Evolutionary conservation across 164 flowering plant genomes (phyloP), one percentile per base, ranked within the genome.

Genomic region (Annona cherimola): DNA sequence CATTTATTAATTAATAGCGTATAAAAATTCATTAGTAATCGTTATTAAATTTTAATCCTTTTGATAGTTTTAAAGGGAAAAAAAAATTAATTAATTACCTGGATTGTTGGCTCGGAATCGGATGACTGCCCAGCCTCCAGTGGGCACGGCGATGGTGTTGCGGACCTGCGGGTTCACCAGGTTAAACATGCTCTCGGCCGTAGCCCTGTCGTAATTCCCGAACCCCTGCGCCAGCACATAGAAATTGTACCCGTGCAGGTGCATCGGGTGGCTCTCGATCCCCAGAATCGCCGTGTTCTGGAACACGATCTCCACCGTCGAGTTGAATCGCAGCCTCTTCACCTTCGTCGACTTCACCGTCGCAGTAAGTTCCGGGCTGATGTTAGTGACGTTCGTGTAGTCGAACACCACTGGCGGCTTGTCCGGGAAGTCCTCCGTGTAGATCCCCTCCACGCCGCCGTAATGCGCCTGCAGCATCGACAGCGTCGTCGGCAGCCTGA

Each of bases 61-160:
- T 26, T 26, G 35, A 26, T 26, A 26, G 35, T 26, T 26, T 26
- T 26, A 26, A 26, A 26, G 35, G 1, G 1, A 26, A 26, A 26
- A 26, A 0, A 1, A 26, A 26, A 26, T 26, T 0, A 50, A 9
- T 50, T 50, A 9, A 11, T 50, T 55, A 88, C 90, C 92, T 69
- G 91, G 88, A 82, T 91, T 89, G 57, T 88, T 76, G 1, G 93
- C 92, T 4, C 5, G 67, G 81, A 91, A 89, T 75, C 97, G 76
- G 70, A 91, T 77, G 40, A 79, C 92, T 5, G 93, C 92, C 97
- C 97, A 91, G 6, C 97, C 97, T 4, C 93, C 93, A 2, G 75
- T 84, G 0, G 97, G 97, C 0, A 91, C 94, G 1, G 67, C 93
- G 8, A 91, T 80, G 50, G 97, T 91, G 83, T 88, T 91, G 0